Conservation (phyloP, 2,329 filamentous ascomycete species). For the Ophiostoma populinum region DNA sequence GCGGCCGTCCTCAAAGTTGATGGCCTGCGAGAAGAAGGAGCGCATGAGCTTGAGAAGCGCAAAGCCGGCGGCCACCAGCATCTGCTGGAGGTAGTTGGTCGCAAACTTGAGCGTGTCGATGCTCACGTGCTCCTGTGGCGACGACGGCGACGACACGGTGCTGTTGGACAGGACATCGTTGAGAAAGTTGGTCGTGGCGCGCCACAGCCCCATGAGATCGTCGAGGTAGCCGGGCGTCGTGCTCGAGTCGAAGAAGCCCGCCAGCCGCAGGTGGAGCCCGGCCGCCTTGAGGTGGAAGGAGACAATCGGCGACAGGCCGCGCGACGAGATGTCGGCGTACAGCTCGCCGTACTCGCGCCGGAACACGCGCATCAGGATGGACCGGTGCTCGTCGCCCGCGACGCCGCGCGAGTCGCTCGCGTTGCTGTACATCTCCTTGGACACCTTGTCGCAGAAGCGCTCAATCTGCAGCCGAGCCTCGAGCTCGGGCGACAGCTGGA, state of each 20-base stretch:
- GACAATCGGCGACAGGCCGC: conserved; percentile 38
- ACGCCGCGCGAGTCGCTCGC: conserved; percentile 55
- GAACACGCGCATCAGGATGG: conserved; percentile 49
- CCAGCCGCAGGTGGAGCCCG: conserved; percentile 56
- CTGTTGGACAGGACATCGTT: conserved; percentile 43
- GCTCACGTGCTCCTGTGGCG: conserved; percentile 25
- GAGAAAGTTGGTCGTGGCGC: conserved; percentile 51
- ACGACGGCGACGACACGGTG: conserved; percentile 23
- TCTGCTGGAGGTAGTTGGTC: conserved; percentile 66
- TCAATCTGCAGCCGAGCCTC: conserved; percentile 55
- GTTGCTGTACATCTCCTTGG: conserved; percentile 65
- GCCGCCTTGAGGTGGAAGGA: conserved; percentile 56
- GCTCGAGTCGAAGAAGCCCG: conserved; percentile 67
- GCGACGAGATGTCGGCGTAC: conserved; percentile 40
- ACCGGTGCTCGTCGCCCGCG: conserved; percentile 47
- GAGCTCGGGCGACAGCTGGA: conserved; percentile 42
- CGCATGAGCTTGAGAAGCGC: conserved; percentile 63
- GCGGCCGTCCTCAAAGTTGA: conserved; percentile 50
- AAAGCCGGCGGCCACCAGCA: conserved; percentile 68
- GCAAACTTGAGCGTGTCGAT: conserved; percentile 46
- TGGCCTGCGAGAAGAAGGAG: conserved; percentile 57
- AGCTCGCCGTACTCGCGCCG: conserved; percentile 47
- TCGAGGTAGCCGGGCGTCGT: conserved; percentile 53
- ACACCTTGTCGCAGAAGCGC: conserved; percentile 60
- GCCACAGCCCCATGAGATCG: conserved; percentile 60